Percentiles rank a stretch among this genome's conserved stretches.
phyloP scores from a whole-genome alignment of 2,329 filamentous ascomycete genomes.

The Xylariaceae sp. region DNA sequence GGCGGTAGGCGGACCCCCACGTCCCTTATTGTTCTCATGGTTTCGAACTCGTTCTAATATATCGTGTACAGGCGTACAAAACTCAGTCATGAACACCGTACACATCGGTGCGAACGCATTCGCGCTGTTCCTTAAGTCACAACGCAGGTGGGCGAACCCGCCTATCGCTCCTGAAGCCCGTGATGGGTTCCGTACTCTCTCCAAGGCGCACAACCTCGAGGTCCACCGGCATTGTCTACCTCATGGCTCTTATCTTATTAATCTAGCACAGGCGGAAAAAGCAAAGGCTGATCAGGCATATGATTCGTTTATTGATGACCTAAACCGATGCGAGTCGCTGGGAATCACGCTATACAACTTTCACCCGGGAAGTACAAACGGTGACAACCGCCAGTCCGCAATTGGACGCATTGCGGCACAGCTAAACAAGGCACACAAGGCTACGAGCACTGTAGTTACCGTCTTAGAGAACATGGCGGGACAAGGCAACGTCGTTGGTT shows the following conservation, averaged over 20 bases:
- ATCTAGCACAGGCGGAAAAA: slow-evolving; percentile 79
- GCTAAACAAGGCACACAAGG: slow-evolving; percentile 75
- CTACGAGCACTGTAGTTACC: slow-evolving; percentile 71
- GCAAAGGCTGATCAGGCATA: slow-evolving; percentile 84
- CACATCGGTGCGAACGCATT: slow-evolving; percentile 90
- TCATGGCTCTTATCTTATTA: slow-evolving; percentile 94
- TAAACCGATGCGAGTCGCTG: slow-evolving; percentile 76
- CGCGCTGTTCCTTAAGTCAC: slow-evolving; percentile 91
- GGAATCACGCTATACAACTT: slow-evolving; percentile 96
- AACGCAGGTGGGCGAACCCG: slow-evolving; percentile 89
- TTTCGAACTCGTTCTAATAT: neutral
- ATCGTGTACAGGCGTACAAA: slow-evolving; percentile 68
- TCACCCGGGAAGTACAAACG: slow-evolving; percentile 81
- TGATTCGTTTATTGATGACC: slow-evolving; percentile 78
- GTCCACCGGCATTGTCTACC: slow-evolving; percentile 72
- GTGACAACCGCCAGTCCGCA: slow-evolving; percentile 62
- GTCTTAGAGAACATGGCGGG: slow-evolving; percentile 96
- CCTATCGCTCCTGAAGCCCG: slow-evolving; percentile 65
- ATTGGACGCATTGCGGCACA: slow-evolving; percentile 75
- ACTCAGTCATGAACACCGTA: slow-evolving; percentile 71
- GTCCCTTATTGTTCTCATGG: neutral
- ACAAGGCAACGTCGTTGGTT: slow-evolving; percentile 80
- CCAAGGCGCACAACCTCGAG: slow-evolving; percentile 67
- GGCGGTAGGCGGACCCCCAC: slow-evolving; percentile 56
- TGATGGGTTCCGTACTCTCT: slow-evolving; percentile 64